Percentiles rank a stretch among this genome's conserved stretches.
Evolutionary conservation across 768 basidiomycete genomes (phyloP).

Genomic region (Tricholoma matsutake): DNA sequence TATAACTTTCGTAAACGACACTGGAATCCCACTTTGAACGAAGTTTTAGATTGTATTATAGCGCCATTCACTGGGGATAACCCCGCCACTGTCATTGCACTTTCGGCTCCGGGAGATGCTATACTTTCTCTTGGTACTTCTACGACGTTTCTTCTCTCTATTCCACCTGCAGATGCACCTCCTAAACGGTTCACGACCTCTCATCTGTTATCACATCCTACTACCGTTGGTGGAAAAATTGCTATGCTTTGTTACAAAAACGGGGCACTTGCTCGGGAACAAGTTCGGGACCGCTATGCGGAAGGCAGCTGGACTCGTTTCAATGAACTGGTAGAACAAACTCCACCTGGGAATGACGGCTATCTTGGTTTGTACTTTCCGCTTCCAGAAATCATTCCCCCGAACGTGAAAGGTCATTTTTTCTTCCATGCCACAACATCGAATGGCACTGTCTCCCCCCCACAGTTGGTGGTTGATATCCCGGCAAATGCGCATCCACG

Average conservation of each 20-base stretch:
- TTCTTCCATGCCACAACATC: conserved; percentile 43
- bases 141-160: conserved; percentile 79
- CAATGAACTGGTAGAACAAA: conserved; percentile 58
- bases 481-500: conserved; percentile 57
- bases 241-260: conserved; percentile 94
- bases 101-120: conserved; percentile 76
- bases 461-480: conserved; percentile 31
- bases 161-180: conserved; percentile 59
- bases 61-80: conserved; percentile 91
- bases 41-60: conserved; percentile 60
- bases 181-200: conserved; percentile 73
- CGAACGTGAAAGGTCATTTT: conserved; percentile 68
- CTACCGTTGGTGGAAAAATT: conserved; percentile 59
- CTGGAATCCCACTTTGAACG: not conserved
- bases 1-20: conserved; percentile 20
- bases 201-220: conserved; percentile 72
- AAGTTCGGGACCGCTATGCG: conserved; percentile 66
- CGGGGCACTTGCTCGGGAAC: conserved; percentile 77
- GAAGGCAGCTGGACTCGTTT: conserved; percentile 62
- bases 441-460: conserved; percentile 19
- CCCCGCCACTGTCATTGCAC: conserved; percentile 74
- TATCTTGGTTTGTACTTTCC: conserved; percentile 77
- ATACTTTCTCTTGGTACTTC: conserved; percentile 87
- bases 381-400: conserved; percentile 85
- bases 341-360: conserved; percentile 56